Base-by-base conservation (phyloP, 2,329 filamentous ascomycete species). In the Aureobasidium leucospermi region DNA sequence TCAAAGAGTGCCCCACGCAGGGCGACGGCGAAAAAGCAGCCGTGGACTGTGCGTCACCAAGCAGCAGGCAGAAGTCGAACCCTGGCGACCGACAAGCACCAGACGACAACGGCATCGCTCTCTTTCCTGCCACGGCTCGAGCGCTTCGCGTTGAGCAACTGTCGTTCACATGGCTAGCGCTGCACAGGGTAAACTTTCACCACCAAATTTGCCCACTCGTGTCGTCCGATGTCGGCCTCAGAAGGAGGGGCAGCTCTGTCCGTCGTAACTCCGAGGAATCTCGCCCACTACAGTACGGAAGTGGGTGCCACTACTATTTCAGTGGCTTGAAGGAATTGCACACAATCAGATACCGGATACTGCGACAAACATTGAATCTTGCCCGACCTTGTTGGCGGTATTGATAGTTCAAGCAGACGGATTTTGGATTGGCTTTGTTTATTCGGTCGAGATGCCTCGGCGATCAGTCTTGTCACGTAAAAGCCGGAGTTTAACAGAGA, bases 151-250 rank as follows among this genome's bases (percentile, higher is more conserved):
- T 57, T 57, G 53, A 9, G 31, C 41, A 58, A 58, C 55, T 49
- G 55, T 58, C 55, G 55, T 58, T 58, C 55, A 57, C 53, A 57
- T 57, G 53, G 53, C 43, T 58, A 49, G 43, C 45, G 45, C 45
- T 48, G 34, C 42, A 23, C 45, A 58, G 36, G 36, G 43, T 49
- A 58, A 47, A 49, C 34, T 39, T 11, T 42, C 41, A 10, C 5
- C 42, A 31, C 32, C n/a, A n/a, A 19, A 19, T 38, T 23, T 28
- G 28, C 29, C 45, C 13, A 29, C 15, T 47, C 19, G 15, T 31
- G 23, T 32, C 6, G 42, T 13, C 53, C 53, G 53, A 47, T 57
- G 42, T 57, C 53, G 53, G 53, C 4, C 9, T 16, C 23, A 38
- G 19, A 7, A 38, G 42, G 53, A 46, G 42, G 53, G 53, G 42